These are phyloP conservation scores for Rehmannia glutinosa DNA, from an alignment of 257 asterid species.

Conservation along the genomic window DNA sequence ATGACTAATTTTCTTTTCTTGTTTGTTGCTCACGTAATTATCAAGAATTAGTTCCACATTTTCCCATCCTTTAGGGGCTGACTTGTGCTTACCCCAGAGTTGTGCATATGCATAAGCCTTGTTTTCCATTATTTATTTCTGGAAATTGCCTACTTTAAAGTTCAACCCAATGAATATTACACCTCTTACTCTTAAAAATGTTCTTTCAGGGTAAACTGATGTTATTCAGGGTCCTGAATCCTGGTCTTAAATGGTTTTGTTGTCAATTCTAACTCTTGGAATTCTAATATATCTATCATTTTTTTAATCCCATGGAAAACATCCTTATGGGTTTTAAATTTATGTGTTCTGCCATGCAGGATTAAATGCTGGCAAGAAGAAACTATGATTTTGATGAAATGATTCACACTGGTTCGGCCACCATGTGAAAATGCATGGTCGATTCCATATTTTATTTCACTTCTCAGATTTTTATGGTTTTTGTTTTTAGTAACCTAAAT, in stretches of 20 bases:
- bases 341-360: not conserved
- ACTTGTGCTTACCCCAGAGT: not conserved
- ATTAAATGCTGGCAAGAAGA: not conserved
- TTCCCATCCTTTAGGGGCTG: conserved; percentile 7
- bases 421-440: not conserved
- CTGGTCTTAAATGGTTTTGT: not conserved
- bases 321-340: not conserved
- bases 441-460: conserved; percentile 9
- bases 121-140: not conserved
- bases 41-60: not conserved
- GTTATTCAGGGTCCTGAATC: not conserved
- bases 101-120: not conserved
- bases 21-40: conserved; percentile 6
- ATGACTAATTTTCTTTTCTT: conserved; percentile 12
- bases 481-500: not conserved
- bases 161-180: not conserved
- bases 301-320: not conserved
- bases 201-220: not conserved
- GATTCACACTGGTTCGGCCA: not conserved
- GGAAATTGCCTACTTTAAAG: not conserved
- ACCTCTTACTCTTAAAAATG: not conserved
- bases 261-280: not conserved
- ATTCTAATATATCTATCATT: not conserved
- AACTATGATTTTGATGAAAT: not conserved
- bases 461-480: not conserved